Evolutionary conservation across 768 basidiomycete species (phyloP).

Genomic region (Lentinula edodes): DNA sequence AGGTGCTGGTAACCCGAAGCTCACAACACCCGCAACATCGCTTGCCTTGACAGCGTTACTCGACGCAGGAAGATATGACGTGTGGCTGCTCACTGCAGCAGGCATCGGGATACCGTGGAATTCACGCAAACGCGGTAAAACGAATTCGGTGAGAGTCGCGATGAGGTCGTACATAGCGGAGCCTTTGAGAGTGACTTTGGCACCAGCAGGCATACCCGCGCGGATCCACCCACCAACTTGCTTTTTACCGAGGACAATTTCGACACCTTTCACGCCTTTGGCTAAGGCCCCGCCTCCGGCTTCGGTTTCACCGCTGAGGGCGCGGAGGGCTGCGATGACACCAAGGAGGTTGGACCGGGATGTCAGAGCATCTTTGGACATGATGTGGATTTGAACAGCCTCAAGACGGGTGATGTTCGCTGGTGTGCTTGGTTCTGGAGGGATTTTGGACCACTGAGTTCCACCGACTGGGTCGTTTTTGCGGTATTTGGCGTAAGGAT

Average conservation of each 20-base stretch:
- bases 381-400: conserved; percentile 79
- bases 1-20: conserved; percentile 76
- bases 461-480: conserved; percentile 74
- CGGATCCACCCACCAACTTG: conserved; percentile 80
- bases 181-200: conserved; percentile 86
- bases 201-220: conserved; percentile 75
- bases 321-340: conserved; percentile 84
- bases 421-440: conserved; percentile 58
- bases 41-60: conserved; percentile 67
- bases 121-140: conserved; percentile 89
- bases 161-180: conserved; percentile 95
- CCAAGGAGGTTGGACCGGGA: conserved; percentile 72
- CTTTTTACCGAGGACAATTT: conserved; percentile 67
- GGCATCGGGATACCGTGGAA: conserved; percentile 82
- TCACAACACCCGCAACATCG: conserved; percentile 82
- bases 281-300: conserved; percentile 67
- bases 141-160: conserved; percentile 83
- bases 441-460: conserved; percentile 58
- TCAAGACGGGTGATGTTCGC: conserved; percentile 75
- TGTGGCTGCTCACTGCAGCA: not conserved
- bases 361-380: conserved; percentile 73
- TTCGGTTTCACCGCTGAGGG: conserved; percentile 79
- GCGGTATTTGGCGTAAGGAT: conserved; percentile 82
- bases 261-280: conserved; percentile 54
- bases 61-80: conserved; percentile 36